Evolutionary conservation across 1,139 yeast species (phyloP).

Genomic region (Meyerozyma guilliermondii): DNA sequence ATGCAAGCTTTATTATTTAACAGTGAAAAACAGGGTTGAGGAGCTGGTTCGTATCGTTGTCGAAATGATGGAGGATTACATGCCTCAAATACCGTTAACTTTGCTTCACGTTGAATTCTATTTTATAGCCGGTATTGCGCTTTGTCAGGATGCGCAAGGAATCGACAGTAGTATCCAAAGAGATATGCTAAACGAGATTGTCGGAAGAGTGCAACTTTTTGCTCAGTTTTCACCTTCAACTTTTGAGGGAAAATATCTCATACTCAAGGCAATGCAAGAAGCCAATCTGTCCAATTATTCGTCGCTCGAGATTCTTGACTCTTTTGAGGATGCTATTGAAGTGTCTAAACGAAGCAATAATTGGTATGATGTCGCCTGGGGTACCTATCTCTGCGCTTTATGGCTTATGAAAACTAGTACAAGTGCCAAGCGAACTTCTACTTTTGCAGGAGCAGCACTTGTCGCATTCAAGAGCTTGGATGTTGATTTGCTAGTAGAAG

Average conservation of each 20-base stretch:
- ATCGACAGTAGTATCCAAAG: constrained; percentile 5
- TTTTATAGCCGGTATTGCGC: constrained; percentile 13
- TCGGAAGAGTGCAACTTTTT: constrained; percentile 27
- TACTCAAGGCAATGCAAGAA: constrained; percentile 28
- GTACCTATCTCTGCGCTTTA: constrained; percentile 40
- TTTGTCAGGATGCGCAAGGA: constrained; percentile 6
- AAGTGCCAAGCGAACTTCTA: constrained; percentile 5
- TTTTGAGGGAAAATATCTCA: constrained; percentile 29
- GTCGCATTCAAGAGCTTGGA: constrained; percentile 20
- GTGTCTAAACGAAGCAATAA: constrained; percentile 25
- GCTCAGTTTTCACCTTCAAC: constrained; percentile 28
- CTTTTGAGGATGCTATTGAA: constrained; percentile 44
- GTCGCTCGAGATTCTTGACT: constrained; percentile 37
- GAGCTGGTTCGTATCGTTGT: constrained; percentile 19
- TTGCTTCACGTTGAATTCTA: constrained; percentile 22
- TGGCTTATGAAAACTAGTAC: constrained; percentile 36
- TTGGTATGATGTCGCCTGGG: constrained; percentile 38
- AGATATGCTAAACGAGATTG: constrained; percentile 10
- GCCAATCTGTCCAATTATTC: neutral
- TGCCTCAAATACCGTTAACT: constrained; percentile 18
- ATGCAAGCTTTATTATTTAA: neutral
- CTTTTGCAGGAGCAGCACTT: constrained; percentile 7
- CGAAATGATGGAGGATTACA: constrained; percentile 11
- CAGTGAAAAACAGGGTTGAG: constrained; percentile 12
- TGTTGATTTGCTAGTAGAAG: constrained; percentile 9